Percentiles rank a stretch among this genome's conserved stretches.
phyloP scores from a whole-genome alignment of 2,329 filamentous ascomycete genomes.

The Alternaria atra region DNA sequence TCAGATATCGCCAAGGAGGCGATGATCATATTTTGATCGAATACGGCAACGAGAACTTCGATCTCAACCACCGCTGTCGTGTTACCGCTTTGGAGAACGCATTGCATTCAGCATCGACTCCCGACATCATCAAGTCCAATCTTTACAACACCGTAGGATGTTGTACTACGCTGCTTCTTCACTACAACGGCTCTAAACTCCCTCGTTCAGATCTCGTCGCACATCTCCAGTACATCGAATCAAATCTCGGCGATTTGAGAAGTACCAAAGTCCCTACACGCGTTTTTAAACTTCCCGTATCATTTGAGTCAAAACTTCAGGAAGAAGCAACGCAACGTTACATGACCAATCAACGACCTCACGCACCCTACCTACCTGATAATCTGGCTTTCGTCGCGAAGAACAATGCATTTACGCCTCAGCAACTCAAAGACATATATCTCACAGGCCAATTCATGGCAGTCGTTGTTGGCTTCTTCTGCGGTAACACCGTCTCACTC shows the following conservation, averaged over 20 bases:
- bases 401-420: slow-evolving; percentile 62
- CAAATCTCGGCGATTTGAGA: slow-evolving; percentile 54
- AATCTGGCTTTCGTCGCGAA: slow-evolving; percentile 67
- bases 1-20: slow-evolving; percentile 44
- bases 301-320: slow-evolving; percentile 55
- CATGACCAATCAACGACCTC: slow-evolving; percentile 67
- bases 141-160: slow-evolving; percentile 64
- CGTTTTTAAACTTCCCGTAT: slow-evolving; percentile 55
- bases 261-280: slow-evolving; percentile 54
- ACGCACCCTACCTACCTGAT: slow-evolving; percentile 69
- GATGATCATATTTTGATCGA: slow-evolving; percentile 65
- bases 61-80: slow-evolving; percentile 66
- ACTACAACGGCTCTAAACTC: slow-evolving; percentile 53
- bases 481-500: slow-evolving; percentile 61
- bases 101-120: slow-evolving; percentile 53
- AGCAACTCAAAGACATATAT: slow-evolving; percentile 62
- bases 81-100: slow-evolving; percentile 63
- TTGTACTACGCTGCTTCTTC: slow-evolving; percentile 55
- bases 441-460: slow-evolving; percentile 62
- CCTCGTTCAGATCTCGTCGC: slow-evolving; percentile 48
- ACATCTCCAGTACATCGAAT: slow-evolving; percentile 53
- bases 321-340: slow-evolving; percentile 67
- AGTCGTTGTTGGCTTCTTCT: slow-evolving; percentile 65
- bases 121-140: slow-evolving; percentile 49
- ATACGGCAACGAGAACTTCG: slow-evolving; percentile 65